Base-by-base conservation (phyloP, 805 yeast genomes). In the Candida quercuum region DNA sequence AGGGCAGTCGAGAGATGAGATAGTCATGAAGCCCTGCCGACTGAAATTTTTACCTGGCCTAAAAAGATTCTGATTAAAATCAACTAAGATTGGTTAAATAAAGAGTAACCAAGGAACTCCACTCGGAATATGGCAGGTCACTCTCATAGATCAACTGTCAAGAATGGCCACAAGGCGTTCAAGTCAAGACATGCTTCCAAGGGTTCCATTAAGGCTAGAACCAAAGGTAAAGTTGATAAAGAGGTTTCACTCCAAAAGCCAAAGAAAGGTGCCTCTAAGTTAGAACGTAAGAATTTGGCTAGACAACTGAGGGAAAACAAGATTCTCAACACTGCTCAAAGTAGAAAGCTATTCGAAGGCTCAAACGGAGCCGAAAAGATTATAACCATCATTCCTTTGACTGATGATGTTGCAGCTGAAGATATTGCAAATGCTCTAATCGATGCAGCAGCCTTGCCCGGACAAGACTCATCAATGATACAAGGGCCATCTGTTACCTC, bases 101-200 rank as follows among this genome's bases (percentile, higher is more conserved):
- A n/a, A n/a, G n/a, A n/a, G n/a, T n/a, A n/a, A n/a, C n/a, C n/a
- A n/a, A n/a, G n/a, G n/a, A n/a, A n/a, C n/a, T n/a, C n/a, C n/a
- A n/a, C n/a, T n/a, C n/a, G n/a, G n/a, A n/a, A n/a, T n/a, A 15
- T 80, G 83, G 86, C 83, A 32, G 85, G 85, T 51, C 84, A 81
- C 59, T 76, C 87, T 7, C 98, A 93, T 59, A 75, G 98, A 57
- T 71, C 91, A 11, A 78, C 95, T 4, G 64, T 86, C 32, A 91
- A 87, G 61, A 81, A 80, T 55, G 79, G 79, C 33, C 95, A 91
- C 54, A 93, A 93, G 65, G 74, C 89, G 9, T 94, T 87, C 72
- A 94, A 93, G 59, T 76, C 95, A 3, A 84, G 81, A 57, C 99
- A 93, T 67, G 76, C 96, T 16, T 76, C 95, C 12, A 93, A 93